Percentiles rank a stretch among this genome's conserved stretches.
phyloP scores from a whole-genome alignment of 768 basidiomycete species.

The Phallus indusiatus region DNA sequence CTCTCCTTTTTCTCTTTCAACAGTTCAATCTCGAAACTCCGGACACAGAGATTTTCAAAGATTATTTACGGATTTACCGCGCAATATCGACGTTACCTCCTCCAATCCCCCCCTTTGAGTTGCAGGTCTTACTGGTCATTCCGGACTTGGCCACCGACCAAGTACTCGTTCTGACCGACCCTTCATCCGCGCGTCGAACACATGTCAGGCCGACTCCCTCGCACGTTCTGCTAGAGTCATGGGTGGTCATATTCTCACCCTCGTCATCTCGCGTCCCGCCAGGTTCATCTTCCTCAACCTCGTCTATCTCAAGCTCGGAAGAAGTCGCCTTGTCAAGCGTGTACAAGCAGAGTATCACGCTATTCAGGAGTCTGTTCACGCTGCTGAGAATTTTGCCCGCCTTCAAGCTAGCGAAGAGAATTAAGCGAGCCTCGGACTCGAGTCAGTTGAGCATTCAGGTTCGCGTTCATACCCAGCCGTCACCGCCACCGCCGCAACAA shows the following conservation, averaged over 20 bases:
- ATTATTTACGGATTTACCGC: slow-evolving; percentile 52
- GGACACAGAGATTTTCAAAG: slow-evolving; percentile 58
- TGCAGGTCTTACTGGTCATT: slow-evolving; percentile 61
- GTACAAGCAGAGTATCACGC: slow-evolving; percentile 77
- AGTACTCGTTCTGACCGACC: slow-evolving; percentile 57
- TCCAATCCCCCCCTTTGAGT: slow-evolving; percentile 41
- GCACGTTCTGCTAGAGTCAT: slow-evolving; percentile 65
- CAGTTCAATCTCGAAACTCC: slow-evolving; percentile 81
- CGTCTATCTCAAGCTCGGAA: slow-evolving; percentile 13
- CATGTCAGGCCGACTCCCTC: slow-evolving; percentile 62
- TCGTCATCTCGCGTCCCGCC: not conserved
- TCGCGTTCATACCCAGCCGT: slow-evolving; percentile 25
- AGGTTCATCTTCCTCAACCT: slow-evolving; percentile 17
- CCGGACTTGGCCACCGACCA: slow-evolving; percentile 64
- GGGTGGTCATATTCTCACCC: slow-evolving; percentile 41
- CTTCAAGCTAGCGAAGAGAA: slow-evolving; percentile 62
- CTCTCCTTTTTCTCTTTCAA: slow-evolving; percentile 7
- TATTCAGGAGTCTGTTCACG: slow-evolving; percentile 70
- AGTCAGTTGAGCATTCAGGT: slow-evolving; percentile 41
- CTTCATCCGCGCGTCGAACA: slow-evolving; percentile 43
- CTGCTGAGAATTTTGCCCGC: slow-evolving; percentile 65
- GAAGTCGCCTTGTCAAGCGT: slow-evolving; percentile 65
- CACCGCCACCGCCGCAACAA: no score
- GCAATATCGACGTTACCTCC: slow-evolving; percentile 36
- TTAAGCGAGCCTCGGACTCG: slow-evolving; percentile 34